Evolutionary conservation across 352 stramenopile genomes (phyloP).

Genomic region (Ophiocytium majus): DNA sequence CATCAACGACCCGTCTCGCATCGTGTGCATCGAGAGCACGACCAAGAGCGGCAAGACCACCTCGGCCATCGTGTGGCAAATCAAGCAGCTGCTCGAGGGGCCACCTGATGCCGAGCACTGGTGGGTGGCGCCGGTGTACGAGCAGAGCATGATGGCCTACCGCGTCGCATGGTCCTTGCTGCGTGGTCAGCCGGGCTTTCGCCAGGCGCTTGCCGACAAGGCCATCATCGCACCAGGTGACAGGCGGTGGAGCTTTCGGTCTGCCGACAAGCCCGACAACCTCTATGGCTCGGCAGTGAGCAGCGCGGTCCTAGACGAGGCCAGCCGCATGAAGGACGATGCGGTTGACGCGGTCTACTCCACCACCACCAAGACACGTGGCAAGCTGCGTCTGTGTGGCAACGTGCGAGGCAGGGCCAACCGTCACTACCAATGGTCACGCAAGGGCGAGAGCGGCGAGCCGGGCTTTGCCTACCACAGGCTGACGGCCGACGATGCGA

Average conservation of each 20-base stretch:
- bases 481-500: background rate
- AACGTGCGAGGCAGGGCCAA: background rate
- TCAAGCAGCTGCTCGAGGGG: background rate
- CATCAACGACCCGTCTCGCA: too few species aligned
- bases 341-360: background rate
- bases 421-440: background rate
- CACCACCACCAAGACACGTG: background rate
- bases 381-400: background rate
- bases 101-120: background rate
- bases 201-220: too few species aligned
- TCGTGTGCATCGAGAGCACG: background rate
- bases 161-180: background rate
- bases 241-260: background rate
- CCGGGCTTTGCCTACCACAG: background rate
- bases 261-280: background rate
- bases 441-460: background rate
- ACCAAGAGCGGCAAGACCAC: constrained; percentile 4
- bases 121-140: background rate
- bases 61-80: background rate
- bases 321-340: background rate
- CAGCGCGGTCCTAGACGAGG: background rate
- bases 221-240: background rate
- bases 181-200: too few species aligned
- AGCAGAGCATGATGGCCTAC: constrained; percentile 5
- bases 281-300: background rate